Evolutionary conservation across 2,329 filamentous ascomycete species (phyloP).

Genomic region (Fusarium sp.): DNA sequence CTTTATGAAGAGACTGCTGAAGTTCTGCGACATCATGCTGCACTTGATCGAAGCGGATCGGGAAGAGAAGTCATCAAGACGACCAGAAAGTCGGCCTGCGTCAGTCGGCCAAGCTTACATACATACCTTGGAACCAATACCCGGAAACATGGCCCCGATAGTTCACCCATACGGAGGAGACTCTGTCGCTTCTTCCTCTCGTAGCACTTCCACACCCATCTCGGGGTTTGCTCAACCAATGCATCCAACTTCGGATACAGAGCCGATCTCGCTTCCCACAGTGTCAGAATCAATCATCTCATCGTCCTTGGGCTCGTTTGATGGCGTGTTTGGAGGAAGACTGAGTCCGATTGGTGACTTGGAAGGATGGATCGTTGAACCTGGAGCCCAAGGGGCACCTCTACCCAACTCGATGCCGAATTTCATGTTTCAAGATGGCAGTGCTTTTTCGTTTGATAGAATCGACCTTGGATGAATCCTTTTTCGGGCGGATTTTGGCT

Average conservation of each 20-base stretch:
- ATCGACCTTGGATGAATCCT: constrained; percentile 2
- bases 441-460: constrained; percentile 3
- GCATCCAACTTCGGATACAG: neutral
- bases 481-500: neutral
- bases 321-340: neutral
- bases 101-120: neutral
- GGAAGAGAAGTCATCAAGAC: neutral
- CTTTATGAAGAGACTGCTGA: constrained; percentile 6
- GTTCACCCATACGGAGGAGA: constrained; percentile 6
- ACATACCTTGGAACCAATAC: neutral
- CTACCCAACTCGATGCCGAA: constrained; percentile 1
- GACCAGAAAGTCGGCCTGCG: neutral
- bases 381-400: neutral
- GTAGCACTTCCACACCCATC: constrained; percentile 11
- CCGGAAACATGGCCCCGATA: neutral
- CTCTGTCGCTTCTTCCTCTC: constrained; percentile 5
- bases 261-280: neutral
- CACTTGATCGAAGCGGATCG: neutral
- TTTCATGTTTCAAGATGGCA: constrained; percentile 16
- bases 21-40: constrained; percentile 3
- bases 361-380: constrained; percentile 14
- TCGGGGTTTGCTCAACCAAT: constrained; percentile 7
- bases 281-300: neutral
- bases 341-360: constrained; percentile 5
- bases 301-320: neutral